Percentiles rank a stretch among this genome's conserved stretches.
Conservation (phyloP, 495 filamentous ascomycete species). For the Daldinia bambusicola region DNA sequence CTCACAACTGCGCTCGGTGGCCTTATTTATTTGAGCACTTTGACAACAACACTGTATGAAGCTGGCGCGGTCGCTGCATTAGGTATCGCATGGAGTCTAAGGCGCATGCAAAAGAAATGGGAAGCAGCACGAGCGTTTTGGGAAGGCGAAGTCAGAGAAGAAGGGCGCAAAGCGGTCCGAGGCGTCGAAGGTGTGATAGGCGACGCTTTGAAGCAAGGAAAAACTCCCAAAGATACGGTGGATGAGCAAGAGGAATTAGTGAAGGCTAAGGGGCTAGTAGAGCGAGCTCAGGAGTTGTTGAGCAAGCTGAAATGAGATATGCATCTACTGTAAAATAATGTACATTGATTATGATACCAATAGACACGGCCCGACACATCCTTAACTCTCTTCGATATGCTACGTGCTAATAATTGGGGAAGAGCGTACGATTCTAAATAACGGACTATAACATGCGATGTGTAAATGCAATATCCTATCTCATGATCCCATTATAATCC, state of each 20-base stretch:
- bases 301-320: slow-evolving; percentile 46
- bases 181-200: slow-evolving; percentile 73
- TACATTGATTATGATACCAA: slow-evolving; percentile 31
- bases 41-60: slow-evolving; percentile 70
- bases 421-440: too few species aligned
- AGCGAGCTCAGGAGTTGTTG: slow-evolving; percentile 56
- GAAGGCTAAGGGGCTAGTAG: slow-evolving; percentile 65
- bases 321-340: slow-evolving; percentile 12
- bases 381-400: too few species aligned
- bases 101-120: slow-evolving; percentile 83
- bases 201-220: slow-evolving; percentile 63
- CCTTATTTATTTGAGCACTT: slow-evolving; percentile 72
- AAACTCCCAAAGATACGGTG: slow-evolving; percentile 42
- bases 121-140: slow-evolving; percentile 74
- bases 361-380: neutral
- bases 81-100: slow-evolving; percentile 61
- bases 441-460: too few species aligned
- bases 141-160: slow-evolving; percentile 81
- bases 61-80: slow-evolving; percentile 78
- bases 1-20: slow-evolving; percentile 71
- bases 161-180: slow-evolving; percentile 77
- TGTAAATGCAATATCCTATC: neutral
- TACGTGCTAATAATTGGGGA: too few species aligned
- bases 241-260: slow-evolving; percentile 59
- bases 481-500: neutral